phyloP scores from a whole-genome alignment of 305 asterid genomes.

The Fraxinus angustifolia region DNA sequence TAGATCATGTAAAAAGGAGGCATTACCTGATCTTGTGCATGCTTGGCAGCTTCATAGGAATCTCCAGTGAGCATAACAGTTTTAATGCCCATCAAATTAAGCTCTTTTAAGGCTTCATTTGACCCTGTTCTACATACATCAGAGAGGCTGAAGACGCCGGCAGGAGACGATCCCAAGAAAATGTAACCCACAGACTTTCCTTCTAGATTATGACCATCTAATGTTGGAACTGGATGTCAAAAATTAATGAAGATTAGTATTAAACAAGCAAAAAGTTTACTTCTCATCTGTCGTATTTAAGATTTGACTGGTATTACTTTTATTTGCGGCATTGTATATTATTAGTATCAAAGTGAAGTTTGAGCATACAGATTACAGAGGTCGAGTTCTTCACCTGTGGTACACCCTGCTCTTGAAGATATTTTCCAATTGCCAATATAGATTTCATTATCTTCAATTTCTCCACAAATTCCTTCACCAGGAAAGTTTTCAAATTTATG shows the following conservation, averaged over 20 bases:
- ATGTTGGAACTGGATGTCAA: slow-evolving; percentile 45
- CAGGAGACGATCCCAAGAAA: slow-evolving; percentile 53
- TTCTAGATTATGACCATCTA: slow-evolving; percentile 42
- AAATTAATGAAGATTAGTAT: not conserved
- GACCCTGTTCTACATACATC: slow-evolving; percentile 81
- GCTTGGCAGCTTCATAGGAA: slow-evolving; percentile 62
- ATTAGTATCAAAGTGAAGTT: not conserved
- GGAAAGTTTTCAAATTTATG: slow-evolving; percentile 62
- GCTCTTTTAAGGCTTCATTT: slow-evolving; percentile 63
- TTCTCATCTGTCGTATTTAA: not conserved
- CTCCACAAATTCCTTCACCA: slow-evolving; percentile 84
- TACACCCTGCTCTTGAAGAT: slow-evolving; percentile 62
- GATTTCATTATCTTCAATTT: slow-evolving; percentile 49
- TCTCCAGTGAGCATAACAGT: slow-evolving; percentile 89
- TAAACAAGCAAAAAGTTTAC: not conserved
- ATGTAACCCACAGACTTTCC: slow-evolving; percentile 71
- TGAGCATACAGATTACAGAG: not conserved
- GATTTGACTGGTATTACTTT: not conserved
- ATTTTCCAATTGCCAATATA: slow-evolving; percentile 64
- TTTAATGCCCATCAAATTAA: slow-evolving; percentile 62
- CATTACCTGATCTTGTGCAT: slow-evolving; percentile 66
- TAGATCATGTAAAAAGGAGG: not conserved
- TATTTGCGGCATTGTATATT: not conserved
- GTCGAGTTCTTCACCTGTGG: slow-evolving; percentile 37
- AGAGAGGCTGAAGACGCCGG: slow-evolving; percentile 56